These are phyloP conservation scores for Sophora flavescens DNA, from an alignment of 306 rosid genomes.

Conservation along the genomic window DNA sequence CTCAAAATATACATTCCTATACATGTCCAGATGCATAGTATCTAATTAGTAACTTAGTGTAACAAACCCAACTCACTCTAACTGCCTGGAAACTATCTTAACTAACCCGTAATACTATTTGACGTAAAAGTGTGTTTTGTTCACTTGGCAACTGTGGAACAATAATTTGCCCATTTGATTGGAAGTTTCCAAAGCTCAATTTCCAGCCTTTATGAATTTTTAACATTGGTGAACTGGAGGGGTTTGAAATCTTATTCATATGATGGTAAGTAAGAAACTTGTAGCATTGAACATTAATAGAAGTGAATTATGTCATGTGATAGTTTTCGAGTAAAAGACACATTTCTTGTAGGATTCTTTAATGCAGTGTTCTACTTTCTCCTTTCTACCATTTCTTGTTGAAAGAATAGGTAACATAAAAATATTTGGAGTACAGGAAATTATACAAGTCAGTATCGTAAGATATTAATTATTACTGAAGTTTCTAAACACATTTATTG, in stretches of 20 bases:
- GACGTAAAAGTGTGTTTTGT: background rate
- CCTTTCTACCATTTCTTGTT: background rate
- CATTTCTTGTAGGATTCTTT: background rate
- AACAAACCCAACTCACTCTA: no score
- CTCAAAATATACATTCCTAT: no score
- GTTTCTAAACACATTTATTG: constrained; percentile 17
- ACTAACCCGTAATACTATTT: constrained; percentile 1
- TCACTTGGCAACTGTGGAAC: background rate
- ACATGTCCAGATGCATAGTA: no score
- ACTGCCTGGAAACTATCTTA: no score
- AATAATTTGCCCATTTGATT: background rate
- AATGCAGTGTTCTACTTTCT: background rate
- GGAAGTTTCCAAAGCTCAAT: background rate
- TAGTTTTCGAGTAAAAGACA: background rate
- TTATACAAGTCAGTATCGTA: constrained; percentile 1
- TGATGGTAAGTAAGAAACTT: background rate
- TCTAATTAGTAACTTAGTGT: no score
- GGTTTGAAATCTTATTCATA: background rate
- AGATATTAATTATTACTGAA: constrained; percentile 8
- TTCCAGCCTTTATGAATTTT: background rate
- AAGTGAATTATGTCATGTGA: background rate
- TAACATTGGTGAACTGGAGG: no score
- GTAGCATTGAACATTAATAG: background rate
- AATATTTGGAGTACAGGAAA: background rate
- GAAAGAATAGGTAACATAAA: background rate